phyloP scores from a whole-genome alignment of 1,284 basidiomycete genomes.

The Fomitiporia mediterranea region DNA sequence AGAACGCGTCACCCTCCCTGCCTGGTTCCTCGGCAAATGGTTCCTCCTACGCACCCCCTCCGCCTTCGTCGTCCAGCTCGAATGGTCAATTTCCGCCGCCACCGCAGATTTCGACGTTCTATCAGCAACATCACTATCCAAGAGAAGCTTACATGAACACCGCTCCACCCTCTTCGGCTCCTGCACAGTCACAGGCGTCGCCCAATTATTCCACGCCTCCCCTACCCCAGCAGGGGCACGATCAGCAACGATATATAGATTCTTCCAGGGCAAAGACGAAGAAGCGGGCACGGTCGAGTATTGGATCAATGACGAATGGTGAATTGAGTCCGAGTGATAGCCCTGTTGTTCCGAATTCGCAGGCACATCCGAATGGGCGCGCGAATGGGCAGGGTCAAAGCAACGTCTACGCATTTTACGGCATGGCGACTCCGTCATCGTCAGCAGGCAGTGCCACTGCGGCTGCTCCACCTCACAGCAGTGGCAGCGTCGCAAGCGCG shows the following conservation, averaged over 20 bases:
- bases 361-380: neutral
- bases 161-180: neutral
- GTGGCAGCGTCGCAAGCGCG: neutral
- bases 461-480: neutral
- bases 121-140: conserved; percentile 11
- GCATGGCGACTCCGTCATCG: neutral
- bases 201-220: neutral
- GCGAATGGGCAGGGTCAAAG: neutral
- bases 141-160: conserved; percentile 7
- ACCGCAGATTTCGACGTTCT: conserved; percentile 5
- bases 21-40: neutral
- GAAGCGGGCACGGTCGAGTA: neutral
- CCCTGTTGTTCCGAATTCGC: neutral
- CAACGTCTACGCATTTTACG: neutral
- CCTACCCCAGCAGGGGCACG: neutral
- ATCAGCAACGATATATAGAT: neutral
- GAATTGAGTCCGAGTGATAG: neutral
- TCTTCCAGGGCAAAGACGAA: neutral
- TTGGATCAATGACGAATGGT: neutral
- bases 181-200: neutral
- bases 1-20: neutral
- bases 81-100: neutral
- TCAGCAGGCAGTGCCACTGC: neutral
- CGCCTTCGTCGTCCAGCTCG: neutral
- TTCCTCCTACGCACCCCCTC: neutral